Evolutionary conservation across 495 filamentous ascomycete species (phyloP).

Genomic region (Trichoderma virens): DNA sequence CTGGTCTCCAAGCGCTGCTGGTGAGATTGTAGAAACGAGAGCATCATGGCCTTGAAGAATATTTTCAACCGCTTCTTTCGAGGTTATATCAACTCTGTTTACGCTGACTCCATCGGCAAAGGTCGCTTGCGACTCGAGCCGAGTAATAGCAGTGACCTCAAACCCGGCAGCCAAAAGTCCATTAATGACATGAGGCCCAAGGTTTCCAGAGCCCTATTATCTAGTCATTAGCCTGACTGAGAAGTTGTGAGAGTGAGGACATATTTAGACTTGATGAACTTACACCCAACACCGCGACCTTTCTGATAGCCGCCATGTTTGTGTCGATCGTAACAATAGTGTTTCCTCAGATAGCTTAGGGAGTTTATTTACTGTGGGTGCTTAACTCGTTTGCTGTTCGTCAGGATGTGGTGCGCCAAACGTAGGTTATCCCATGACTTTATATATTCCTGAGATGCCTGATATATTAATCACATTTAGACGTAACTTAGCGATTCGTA

Average conservation of each 20-base stretch:
- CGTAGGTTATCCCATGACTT: no score
- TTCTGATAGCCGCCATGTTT: conserved; percentile 36
- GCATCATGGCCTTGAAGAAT: conserved; percentile 47
- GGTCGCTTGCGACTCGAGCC: conserved; percentile 29
- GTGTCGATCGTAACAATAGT: background rate
- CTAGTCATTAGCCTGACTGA: background rate
- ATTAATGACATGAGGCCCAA: conserved; percentile 45
- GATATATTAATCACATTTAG: no score
- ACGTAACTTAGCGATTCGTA: no score
- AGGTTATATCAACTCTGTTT: conserved; percentile 44
- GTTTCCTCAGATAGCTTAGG: no score
- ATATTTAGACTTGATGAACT: conserved; percentile 12
- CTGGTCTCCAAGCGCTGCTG: conserved; percentile 30
- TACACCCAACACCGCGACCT: conserved; percentile 42
- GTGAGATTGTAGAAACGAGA: conserved; percentile 40
- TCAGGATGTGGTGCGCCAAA: no score
- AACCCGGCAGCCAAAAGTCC: conserved; percentile 44
- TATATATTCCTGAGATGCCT: no score
- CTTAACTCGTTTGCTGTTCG: no score
- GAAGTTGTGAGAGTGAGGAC: background rate
- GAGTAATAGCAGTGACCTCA: conserved; percentile 47
- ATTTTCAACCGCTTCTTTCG: conserved; percentile 37
- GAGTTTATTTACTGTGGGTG: no score
- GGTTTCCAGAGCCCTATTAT: conserved; percentile 47
- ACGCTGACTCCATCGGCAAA: conserved; percentile 34